Evolutionary conservation across 1,139 yeast genomes (phyloP), one percentile per base, ranked within the genome.

Genomic region (Sugiyamaella sp.): DNA sequence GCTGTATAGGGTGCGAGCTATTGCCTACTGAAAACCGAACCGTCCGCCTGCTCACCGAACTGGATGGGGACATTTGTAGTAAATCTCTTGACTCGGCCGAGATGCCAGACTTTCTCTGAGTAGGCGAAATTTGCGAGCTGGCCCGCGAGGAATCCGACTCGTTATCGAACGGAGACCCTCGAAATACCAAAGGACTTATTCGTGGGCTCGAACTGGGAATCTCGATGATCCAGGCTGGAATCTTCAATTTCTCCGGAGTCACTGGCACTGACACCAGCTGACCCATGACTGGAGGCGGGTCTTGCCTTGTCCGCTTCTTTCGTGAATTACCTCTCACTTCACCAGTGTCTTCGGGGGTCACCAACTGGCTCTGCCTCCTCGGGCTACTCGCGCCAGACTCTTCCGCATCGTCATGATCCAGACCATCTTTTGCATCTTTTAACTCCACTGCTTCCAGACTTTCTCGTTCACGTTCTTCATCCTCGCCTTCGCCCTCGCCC

Each of bases 191-290:
- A 4, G 55, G 55, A 14, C 43, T 42, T n/a, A 42, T 12, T 16
- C 38, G 29, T 1, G 55, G 55, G 21, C 55, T 52, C 21, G 55
- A 52, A 35, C 49, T 47, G 8, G 55, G 55, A 29, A 52, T 47
- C 29, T 52, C 55, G 14, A 29, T 8, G 3, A 46, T 38, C 50
- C 50, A 46, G 27, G 50, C 29, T 10, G 50, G 50, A 16, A 46
- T 46, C 20, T 25, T 46, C 8, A 29, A 17, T 29, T 46, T 46
- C 32, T 46, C 39, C 3, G 50, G 50, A 2, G 50, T 46, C 4
- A 22, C 27, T 5, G 50, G 50, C n/a, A n/a, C n/a, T n/a, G n/a
- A n/a, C n/a, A n/a, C n/a, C n/a, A n/a, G 35, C 8, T 22, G 17
- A 8, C 12, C n/a, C 22, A 37, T 6, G 21, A 6, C 12, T 24